phyloP scores from a whole-genome alignment of 116 monocot genomes.

The Cymodocea nodosa region DNA sequence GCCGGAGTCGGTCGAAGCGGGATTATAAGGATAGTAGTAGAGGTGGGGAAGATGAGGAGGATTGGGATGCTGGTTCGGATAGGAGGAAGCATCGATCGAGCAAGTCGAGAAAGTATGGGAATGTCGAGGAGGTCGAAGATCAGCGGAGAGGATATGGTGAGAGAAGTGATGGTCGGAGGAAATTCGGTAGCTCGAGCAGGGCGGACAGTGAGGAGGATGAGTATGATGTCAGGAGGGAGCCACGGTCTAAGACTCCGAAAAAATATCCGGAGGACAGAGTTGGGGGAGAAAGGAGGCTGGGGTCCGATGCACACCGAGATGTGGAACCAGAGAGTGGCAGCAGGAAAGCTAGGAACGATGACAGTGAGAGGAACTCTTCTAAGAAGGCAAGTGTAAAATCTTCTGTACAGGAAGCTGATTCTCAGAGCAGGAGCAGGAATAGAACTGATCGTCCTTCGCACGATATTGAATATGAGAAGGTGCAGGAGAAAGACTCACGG shows the following conservation, averaged over 20 bases:
- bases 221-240: constrained; percentile 33
- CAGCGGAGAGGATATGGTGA: constrained; percentile 31
- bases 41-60: constrained; percentile 35
- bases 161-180: constrained; percentile 28
- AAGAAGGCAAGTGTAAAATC: constrained; percentile 23
- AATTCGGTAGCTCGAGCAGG: constrained; percentile 19
- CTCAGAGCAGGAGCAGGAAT: constrained; percentile 20
- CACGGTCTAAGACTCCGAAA: constrained; percentile 36
- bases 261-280: constrained; percentile 40
- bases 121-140: constrained; percentile 28
- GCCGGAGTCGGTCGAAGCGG: constrained; percentile 32
- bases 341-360: constrained; percentile 31
- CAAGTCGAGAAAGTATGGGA: constrained; percentile 38
- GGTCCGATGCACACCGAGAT: constrained; percentile 29
- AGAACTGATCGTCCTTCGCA: constrained; percentile 21
- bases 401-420: constrained; percentile 24
- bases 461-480: constrained; percentile 39
- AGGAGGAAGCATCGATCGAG: constrained; percentile 41
- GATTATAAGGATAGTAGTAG: constrained; percentile 24
- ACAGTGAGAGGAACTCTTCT: constrained; percentile 27
- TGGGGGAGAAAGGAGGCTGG: constrained; percentile 22
- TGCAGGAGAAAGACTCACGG: constrained; percentile 29
- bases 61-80: constrained; percentile 29
- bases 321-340: constrained; percentile 28
- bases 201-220: constrained; percentile 59